A percentile compares a stretch with the other conserved stretches of the same genome.
Evolutionary conservation across 441 rosid species (phyloP).

Genomic region (Theobroma grandiflorum): DNA sequence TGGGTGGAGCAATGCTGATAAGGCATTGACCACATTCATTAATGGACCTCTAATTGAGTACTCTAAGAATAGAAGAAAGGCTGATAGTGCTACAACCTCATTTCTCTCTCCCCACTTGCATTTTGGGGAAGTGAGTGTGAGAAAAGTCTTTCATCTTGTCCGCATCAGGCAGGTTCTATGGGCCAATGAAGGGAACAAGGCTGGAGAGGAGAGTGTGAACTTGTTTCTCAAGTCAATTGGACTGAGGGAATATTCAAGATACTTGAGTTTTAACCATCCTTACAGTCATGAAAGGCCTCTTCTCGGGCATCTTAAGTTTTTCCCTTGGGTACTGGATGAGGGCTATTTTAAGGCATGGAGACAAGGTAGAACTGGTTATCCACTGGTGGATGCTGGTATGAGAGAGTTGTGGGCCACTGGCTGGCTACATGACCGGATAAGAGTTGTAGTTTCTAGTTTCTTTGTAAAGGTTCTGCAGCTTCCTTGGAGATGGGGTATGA

Average conservation of each 20-base stretch:
- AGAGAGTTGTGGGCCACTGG: slow-evolving; percentile 99
- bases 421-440: slow-evolving; percentile 95
- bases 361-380: slow-evolving; percentile 98
- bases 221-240: slow-evolving; percentile 94
- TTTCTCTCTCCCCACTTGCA: slow-evolving; percentile 96
- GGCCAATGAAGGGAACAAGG: slow-evolving; percentile 95
- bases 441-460: slow-evolving; percentile 97
- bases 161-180: slow-evolving; percentile 92
- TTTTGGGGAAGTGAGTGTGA: slow-evolving; percentile 96
- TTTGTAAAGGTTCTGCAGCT: slow-evolving; percentile 96
- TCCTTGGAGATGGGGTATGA: slow-evolving; percentile 99
- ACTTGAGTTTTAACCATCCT: slow-evolving; percentile 95
- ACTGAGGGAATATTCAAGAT: slow-evolving; percentile 94
- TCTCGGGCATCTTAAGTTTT: slow-evolving; percentile 92
- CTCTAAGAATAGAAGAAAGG: slow-evolving; percentile 88
- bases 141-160: slow-evolving; percentile 92
- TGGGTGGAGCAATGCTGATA: slow-evolving; percentile 95
- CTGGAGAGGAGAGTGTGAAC: slow-evolving; percentile 94
- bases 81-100: slow-evolving; percentile 97
- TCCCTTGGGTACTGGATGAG: slow-evolving; percentile 90
- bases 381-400: slow-evolving; percentile 97
- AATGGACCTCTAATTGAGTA: slow-evolving; percentile 92
- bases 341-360: slow-evolving; percentile 97
- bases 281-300: slow-evolving; percentile 92
- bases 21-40: slow-evolving; percentile 84